Evolutionary conservation across 2,329 filamentous ascomycete species (phyloP), one percentile per base, ranked within the genome.

Genomic region (Alternaria sp.): DNA sequence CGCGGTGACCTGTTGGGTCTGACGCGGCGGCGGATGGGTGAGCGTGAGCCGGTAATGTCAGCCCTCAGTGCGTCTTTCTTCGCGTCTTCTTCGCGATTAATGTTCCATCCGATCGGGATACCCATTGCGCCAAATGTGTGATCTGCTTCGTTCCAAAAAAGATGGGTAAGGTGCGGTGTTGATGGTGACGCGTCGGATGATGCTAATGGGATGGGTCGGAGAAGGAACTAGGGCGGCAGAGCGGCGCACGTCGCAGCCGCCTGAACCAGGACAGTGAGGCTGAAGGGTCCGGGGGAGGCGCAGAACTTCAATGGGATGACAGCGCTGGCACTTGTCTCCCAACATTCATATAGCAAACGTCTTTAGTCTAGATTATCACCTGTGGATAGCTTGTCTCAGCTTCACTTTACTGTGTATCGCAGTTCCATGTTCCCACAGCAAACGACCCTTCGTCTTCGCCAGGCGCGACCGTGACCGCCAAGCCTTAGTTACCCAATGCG

Each of bases 1-100:
- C 60, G 59, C 40, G 73, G 68, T 25, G 72, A 71, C 67, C 69
- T 68, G 59, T 67, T 69, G 30, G 67, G 65, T 47, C 75, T 72
- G 46, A 69, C 68, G 67, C 84, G 82, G 62, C 88, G 85, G 63
- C 88, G 85, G 71, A 90, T 89, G 45, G 85, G 79, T 43, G 86
- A 89, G 73, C 87, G 85, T 59, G 81, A 75, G 50, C 85, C 85
- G 61, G 84, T 83, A 40, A 83, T 77, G 71, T 89, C 87, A 66
- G 75, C 77, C 75, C 87, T 88, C 66, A 81, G 74, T 57, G 81
- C 75, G 61, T 81, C 78, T 57, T 81, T 82, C 23, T 78, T 76
- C 63, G 66, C 69, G 59, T 82, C 80, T 62, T 83, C 79, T 51
- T 85, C 73, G 86, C 84, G 76, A 83, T 83, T 81, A 83, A 89